A percentile compares a stretch with the other conserved stretches of the same genome.
Conservation (phyloP, 345 rosid genomes). For the Salix brachista region DNA sequence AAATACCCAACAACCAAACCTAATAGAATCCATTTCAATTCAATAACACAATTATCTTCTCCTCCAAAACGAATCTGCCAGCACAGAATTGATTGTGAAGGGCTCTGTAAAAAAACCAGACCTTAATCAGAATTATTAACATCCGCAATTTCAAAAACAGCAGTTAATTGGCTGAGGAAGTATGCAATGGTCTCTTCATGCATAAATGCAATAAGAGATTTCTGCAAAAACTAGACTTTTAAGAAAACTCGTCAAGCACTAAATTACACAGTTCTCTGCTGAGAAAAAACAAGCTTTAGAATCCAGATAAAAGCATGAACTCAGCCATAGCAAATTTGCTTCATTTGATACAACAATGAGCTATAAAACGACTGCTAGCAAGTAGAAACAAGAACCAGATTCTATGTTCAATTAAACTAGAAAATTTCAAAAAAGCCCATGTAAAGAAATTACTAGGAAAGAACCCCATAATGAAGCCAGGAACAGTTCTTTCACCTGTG, state of each 20-base stretch:
- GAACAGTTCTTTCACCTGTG: not conserved
- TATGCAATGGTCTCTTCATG: not conserved
- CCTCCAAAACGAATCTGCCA: constrained; percentile 9
- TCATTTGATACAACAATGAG: not conserved
- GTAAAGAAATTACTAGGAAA: not conserved
- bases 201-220: not conserved
- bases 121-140: not conserved
- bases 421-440: not conserved
- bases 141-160: not conserved
- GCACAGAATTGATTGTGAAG: constrained; percentile 1
- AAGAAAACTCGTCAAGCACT: constrained; percentile 1
- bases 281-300: not conserved
- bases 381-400: constrained; percentile 23
- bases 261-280: not conserved
- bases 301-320: constrained; percentile 1
- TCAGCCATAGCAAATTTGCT: not conserved
- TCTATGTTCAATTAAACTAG: constrained; percentile 2
- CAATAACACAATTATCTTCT: constrained; percentile 10
- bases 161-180: not conserved
- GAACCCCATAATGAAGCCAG: not conserved
- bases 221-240: not conserved
- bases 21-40: constrained; percentile 29
- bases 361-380: not conserved
- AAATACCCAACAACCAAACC: constrained; percentile 34
- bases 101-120: constrained; percentile 11